phyloP scores from a whole-genome alignment of 106 monocot genomes.

The Dioscorea dumetorum region DNA sequence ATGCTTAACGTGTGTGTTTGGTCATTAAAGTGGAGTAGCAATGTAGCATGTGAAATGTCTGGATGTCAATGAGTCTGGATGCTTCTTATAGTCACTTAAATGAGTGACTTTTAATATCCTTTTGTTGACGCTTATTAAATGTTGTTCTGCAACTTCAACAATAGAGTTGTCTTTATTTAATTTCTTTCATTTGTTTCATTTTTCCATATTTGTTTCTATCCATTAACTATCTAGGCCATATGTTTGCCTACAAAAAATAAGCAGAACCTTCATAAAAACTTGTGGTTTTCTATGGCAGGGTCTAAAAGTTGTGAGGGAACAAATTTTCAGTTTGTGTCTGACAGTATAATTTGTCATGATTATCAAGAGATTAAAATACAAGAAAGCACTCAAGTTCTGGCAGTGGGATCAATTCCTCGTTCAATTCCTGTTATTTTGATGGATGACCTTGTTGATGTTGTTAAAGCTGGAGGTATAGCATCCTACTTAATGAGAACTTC shows the following conservation, averaged over 20 bases:
- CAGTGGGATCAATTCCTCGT: slow-evolving; percentile 94
- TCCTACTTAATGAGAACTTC: too few species aligned
- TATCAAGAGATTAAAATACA: slow-evolving; percentile 99
- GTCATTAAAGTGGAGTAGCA: too few species aligned
- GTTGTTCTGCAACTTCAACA: too few species aligned
- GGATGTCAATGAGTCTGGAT: too few species aligned
- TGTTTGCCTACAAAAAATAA: background rate
- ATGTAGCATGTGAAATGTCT: too few species aligned
- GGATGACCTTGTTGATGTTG: slow-evolving; percentile 96
- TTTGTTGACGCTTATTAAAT: too few species aligned
- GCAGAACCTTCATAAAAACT: background rate
- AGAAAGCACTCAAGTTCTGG: slow-evolving; percentile 80
- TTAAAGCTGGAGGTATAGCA: slow-evolving; percentile 93
- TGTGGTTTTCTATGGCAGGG: slow-evolving; percentile 21
- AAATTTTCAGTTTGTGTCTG: slow-evolving; percentile 60
- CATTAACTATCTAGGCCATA: background rate
- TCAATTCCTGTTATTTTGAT: slow-evolving; percentile 85
- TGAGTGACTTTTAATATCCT: too few species aligned
- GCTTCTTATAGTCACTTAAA: too few species aligned
- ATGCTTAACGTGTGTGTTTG: too few species aligned
- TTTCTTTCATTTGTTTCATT: background rate
- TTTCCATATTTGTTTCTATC: background rate
- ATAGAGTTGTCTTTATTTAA: too few species aligned
- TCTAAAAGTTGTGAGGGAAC: slow-evolving; percentile 61
- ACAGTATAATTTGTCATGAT: slow-evolving; percentile 87